These are phyloP conservation scores for Escallonia rubra DNA, from an alignment of 129 eudicot genomes.

Conservation along the genomic window DNA sequence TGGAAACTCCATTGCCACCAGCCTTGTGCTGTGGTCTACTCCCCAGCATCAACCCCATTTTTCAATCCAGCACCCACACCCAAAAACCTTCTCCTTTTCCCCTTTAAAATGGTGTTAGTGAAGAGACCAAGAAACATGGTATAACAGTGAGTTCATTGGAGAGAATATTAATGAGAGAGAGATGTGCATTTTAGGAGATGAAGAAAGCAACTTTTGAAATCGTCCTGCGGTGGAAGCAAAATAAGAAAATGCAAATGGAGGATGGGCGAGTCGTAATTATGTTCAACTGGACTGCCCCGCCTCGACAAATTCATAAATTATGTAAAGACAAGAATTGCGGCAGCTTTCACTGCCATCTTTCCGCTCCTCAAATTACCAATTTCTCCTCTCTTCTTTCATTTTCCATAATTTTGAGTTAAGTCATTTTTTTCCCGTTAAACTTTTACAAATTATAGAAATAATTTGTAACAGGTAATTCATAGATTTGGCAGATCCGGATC, in stretches of 20 bases:
- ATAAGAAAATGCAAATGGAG: not conserved
- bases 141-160: constrained; percentile 7
- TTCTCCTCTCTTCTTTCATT: not conserved
- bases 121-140: not conserved
- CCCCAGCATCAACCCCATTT: constrained; percentile 41
- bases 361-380: not conserved
- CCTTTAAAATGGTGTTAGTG: not conserved
- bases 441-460: too few species aligned
- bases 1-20: constrained; percentile 34
- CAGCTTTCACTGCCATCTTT: not conserved
- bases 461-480: too few species aligned
- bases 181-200: not conserved
- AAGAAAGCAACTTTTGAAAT: not conserved
- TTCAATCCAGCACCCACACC: constrained; percentile 2
- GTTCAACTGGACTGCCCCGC: not conserved
- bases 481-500: too few species aligned
- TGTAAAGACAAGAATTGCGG: not conserved
- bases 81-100: constrained; percentile 1
- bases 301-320: not conserved
- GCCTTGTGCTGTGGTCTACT: constrained; percentile 36
- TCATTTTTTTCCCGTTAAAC: too few species aligned
- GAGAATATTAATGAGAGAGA: not conserved
- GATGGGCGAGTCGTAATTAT: not conserved
- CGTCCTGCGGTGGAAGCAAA: not conserved
- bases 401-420: too few species aligned